Percentiles rank a stretch among this genome's conserved stretches.
phyloP scores from a whole-genome alignment of 306 rosid genomes.

The Medicago arabica region DNA sequence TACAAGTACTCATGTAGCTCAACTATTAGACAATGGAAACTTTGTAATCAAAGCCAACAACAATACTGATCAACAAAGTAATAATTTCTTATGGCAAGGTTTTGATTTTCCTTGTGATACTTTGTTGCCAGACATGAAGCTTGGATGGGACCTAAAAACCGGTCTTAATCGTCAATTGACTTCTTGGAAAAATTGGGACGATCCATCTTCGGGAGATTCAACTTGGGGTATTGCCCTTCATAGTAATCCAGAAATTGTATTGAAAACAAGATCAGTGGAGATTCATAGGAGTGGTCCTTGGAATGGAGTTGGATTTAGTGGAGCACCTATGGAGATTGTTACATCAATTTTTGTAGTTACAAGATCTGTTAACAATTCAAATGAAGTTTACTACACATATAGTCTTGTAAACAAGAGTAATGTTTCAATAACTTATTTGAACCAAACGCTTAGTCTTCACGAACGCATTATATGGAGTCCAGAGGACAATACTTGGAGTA shows the following conservation, averaged over 20 bases:
- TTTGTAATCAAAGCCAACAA: conserved; percentile 49
- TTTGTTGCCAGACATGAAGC: conserved; percentile 44
- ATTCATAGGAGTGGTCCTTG: conserved; percentile 51
- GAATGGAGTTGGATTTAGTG: conserved; percentile 46
- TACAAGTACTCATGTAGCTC: background rate
- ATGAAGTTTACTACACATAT: conserved; percentile 18
- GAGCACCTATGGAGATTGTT: background rate
- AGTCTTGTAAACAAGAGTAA: background rate
- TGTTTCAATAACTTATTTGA: conserved; percentile 28
- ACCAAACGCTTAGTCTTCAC: conserved; percentile 20
- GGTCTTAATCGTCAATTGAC: conserved; percentile 44
- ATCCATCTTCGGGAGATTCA: conserved; percentile 53
- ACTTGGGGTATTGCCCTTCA: conserved; percentile 26
- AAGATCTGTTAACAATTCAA: background rate
- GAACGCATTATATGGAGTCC: background rate
- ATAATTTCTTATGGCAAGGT: conserved; percentile 57
- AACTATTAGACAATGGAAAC: conserved; percentile 59
- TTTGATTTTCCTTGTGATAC: conserved; percentile 67
- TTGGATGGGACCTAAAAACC: conserved; percentile 53
- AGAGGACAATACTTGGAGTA: conserved; percentile 13
- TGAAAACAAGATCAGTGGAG: conserved; percentile 39
- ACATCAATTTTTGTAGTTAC: background rate
- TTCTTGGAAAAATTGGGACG: conserved; percentile 59
- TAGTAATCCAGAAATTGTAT: conserved; percentile 40
- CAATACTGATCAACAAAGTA: background rate